phyloP scores from a whole-genome alignment of 75 land plant species.

The Sequoia sempervirens region DNA sequence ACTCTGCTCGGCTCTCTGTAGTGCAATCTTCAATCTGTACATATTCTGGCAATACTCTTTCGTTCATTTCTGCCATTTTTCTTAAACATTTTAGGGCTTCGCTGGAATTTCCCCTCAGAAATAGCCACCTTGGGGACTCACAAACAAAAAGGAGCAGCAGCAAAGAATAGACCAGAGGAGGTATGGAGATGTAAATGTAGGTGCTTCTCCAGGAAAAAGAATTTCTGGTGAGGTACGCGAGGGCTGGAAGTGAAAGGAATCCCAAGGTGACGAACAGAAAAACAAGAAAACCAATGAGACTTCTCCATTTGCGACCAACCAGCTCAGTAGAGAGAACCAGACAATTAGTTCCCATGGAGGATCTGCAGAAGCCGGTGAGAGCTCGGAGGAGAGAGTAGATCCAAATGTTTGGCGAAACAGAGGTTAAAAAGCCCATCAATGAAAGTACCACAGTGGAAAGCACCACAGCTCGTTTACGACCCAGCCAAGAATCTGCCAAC shows the following conservation, averaged over 20 bases:
- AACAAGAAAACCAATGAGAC: conserved; percentile 27
- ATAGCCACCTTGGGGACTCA: conserved; percentile 68
- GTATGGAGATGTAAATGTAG: conserved; percentile 44
- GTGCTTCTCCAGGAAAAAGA: conserved; percentile 39
- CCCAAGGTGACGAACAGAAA: conserved; percentile 51
- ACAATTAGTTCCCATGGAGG: conserved; percentile 25
- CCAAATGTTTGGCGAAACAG: conserved; percentile 13
- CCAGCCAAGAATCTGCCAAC: conserved; percentile 9
- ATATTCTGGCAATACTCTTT: background rate
- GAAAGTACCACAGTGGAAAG: no score
- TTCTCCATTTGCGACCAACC: conserved; percentile 43
- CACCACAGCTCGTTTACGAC: background rate
- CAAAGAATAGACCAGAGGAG: conserved; percentile 3
- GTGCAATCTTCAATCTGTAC: no score
- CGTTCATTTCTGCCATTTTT: conserved; percentile 22
- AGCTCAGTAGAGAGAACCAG: conserved; percentile 49
- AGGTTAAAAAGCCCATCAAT: no score
- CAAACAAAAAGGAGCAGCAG: conserved; percentile 23
- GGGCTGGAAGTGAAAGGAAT: conserved; percentile 33
- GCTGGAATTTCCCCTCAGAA: conserved; percentile 25
- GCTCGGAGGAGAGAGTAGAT: conserved; percentile 31
- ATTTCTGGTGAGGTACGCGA: conserved; percentile 29
- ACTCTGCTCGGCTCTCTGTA: no score
- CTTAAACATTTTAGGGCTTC: conserved; percentile 32
- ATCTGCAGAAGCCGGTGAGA: conserved; percentile 32